Evolutionary conservation across 2,329 filamentous ascomycete species (phyloP), one percentile per base, ranked within the genome.

Genomic region (Drechslera avenae): DNA sequence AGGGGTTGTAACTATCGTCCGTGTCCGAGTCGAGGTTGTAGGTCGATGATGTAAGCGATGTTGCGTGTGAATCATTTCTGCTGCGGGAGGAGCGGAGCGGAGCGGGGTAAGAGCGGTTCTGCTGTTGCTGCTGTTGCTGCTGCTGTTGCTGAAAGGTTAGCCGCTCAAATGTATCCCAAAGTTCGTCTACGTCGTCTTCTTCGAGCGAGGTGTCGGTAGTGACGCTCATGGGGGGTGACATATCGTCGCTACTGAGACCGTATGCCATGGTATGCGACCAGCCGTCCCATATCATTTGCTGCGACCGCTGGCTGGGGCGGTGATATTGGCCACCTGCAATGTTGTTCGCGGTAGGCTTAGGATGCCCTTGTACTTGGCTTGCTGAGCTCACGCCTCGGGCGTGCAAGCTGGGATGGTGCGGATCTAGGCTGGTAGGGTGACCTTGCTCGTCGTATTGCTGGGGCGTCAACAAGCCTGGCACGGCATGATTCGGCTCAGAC

Each of bases 401-500:
- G 42, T 73, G 71, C 62, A 71, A 60, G 47, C 48, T 58, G 18
- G 59, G 57, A 31, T 69, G 64, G 18, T 69, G 63, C 2, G 61
- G 49, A 28, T 69, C 68, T 21, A 66, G 59, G 30, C 64, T 67
- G 5, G 61, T 64, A 4, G 65, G 69, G 3, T 69, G 63, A 10
- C 70, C 68, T 56, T 72, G 66, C 33, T 71, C 66, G 49, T 73
- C 68, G 41, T 71, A 65, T 8, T 67, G 65, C 21, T 72, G 67
- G 1, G 71, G 71, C 7, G 71, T 73, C 2, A 74, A 51, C 4
- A 74, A 60, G 12, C 71, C 71, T 19, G 70, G 67, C 4, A 73
- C 64, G 10, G 67, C 57, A 28, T 74, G 70, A 26, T 72, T 74
- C 9, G 73, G 73, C 39, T 75, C 73, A 1, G 73, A 75, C 43